Conservation (phyloP, 2,329 filamentous ascomycete genomes). For the Chalara sp. region DNA sequence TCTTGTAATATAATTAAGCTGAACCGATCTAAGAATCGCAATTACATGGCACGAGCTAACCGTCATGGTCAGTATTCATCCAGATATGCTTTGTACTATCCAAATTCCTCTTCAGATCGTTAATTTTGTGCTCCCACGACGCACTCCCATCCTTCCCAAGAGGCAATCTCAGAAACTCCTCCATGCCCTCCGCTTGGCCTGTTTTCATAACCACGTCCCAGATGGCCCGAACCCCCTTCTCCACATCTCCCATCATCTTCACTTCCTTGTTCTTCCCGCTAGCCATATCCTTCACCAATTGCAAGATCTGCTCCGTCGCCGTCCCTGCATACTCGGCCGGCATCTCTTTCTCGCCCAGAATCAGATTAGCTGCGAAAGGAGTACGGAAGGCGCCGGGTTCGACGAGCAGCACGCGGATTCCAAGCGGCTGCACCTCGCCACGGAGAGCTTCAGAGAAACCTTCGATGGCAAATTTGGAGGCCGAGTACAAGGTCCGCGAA, state of each 20-base stretch:
- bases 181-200: conserved; percentile 31
- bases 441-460: neutral
- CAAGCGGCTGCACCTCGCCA: neutral
- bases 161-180: conserved; percentile 32
- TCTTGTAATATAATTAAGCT: too few species aligned
- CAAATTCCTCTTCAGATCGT: too few species aligned
- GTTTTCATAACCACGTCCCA: conserved; percentile 37
- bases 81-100: too few species aligned
- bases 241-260: conserved; percentile 30
- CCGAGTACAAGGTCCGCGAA: neutral
- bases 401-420: neutral
- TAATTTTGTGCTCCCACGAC: too few species aligned
- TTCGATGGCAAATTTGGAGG: neutral
- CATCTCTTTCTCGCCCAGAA: neutral
- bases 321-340: neutral
- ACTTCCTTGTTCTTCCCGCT: neutral
- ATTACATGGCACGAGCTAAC: too few species aligned
- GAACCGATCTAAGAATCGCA: too few species aligned
- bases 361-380: neutral
- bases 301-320: neutral
- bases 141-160: conserved; percentile 35
- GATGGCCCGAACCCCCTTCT: conserved; percentile 38
- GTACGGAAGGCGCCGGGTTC: neutral
- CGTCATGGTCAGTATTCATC: too few species aligned
- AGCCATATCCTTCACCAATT: neutral